Percentiles rank a stretch among this genome's conserved stretches.
Evolutionary conservation across 208 protist species (phyloP).

Genomic region (Wallacemonas rigidus): DNA sequence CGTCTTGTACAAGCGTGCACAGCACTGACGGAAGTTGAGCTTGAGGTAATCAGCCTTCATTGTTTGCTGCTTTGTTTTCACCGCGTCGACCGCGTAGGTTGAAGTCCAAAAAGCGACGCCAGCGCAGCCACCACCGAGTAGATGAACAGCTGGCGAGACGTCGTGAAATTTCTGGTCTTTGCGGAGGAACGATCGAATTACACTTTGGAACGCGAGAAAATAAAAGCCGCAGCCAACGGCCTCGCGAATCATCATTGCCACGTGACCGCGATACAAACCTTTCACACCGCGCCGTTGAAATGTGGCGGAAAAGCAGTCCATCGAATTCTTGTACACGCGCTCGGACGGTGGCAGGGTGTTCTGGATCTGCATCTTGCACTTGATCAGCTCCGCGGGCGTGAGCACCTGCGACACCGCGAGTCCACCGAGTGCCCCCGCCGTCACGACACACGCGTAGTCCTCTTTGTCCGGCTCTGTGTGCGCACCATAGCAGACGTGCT

Average conservation of each 20-base stretch:
- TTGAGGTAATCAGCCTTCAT: slow-evolving; percentile 81
- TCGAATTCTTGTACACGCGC: slow-evolving; percentile 80
- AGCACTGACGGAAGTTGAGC: slow-evolving; percentile 72
- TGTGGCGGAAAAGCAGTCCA: slow-evolving; percentile 73
- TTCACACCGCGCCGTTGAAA: slow-evolving; percentile 63
- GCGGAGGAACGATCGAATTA: slow-evolving; percentile 68
- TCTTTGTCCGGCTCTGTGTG: slow-evolving; percentile 57
- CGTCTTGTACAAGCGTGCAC: slow-evolving; percentile 75
- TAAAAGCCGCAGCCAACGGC: slow-evolving; percentile 84
- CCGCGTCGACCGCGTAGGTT: slow-evolving; percentile 87
- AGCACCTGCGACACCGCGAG: slow-evolving; percentile 80
- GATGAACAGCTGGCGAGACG: slow-evolving; percentile 72
- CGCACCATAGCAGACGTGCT: slow-evolving; percentile 56
- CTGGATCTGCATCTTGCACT: slow-evolving; percentile 93
- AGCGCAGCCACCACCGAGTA: slow-evolving; percentile 85
- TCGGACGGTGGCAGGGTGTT: slow-evolving; percentile 79
- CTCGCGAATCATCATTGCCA: slow-evolving; percentile 89
- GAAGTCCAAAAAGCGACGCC: slow-evolving; percentile 91
- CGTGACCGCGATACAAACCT: slow-evolving; percentile 85
- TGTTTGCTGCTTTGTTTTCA: slow-evolving; percentile 92
- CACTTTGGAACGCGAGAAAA: slow-evolving; percentile 83
- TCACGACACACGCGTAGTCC: slow-evolving; percentile 61
- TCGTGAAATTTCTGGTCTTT: slow-evolving; percentile 74
- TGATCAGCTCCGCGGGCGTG: slow-evolving; percentile 91
- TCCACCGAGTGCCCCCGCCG: slow-evolving; percentile 64